Evolutionary conservation across 2,329 filamentous ascomycete genomes (phyloP), one percentile per base, ranked within the genome.

Genomic region (Aspergillus sp.): DNA sequence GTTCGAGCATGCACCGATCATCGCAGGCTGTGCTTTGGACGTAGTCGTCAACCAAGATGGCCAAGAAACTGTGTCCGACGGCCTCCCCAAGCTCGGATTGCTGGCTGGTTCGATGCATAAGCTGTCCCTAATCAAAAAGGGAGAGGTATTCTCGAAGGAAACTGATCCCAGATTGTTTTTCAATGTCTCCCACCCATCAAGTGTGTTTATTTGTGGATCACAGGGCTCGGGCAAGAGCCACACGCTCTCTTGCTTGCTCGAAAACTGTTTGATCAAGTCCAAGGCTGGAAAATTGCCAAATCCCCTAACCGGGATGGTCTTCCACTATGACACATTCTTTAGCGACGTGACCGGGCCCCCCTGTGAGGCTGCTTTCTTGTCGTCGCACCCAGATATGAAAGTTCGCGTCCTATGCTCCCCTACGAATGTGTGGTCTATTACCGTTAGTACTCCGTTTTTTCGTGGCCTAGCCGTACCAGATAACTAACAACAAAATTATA

Each of bases 251-350:
- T 68, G 67, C 19, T 54, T 82, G 58, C 70, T 82, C 0, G 87
- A 89, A 67, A 87, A 85, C 63, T 87, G 82, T 38, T 74, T 89
- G 0, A 72, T 86, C 1, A 65, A 71, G 0, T 82, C 78, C 0
- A 66, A 71, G 0, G 75, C 82, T 0, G 83, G 82, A 2, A 38
- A 21, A 9, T 57, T 66, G 13, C 12, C 36, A 2, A 65, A 52
- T 3, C 65, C 65, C 1, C 74, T 89, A 0, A 84, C 85, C 0
- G 87, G 84, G 0, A 73, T 90, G 0, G 82, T 90, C 0, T 89
- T 90, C 52, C 87, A 90, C 63, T 90, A 87, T 60, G 86, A 88
- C 63, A 81, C 80, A 0, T 85, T 84, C 62, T 78, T 80, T 10
- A 83, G 80, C 0, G 80, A 83, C 47, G 67, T 70, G 0, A 74